Base-by-base conservation (phyloP, 2,329 filamentous ascomycete genomes). In the Didymella segeticola region DNA sequence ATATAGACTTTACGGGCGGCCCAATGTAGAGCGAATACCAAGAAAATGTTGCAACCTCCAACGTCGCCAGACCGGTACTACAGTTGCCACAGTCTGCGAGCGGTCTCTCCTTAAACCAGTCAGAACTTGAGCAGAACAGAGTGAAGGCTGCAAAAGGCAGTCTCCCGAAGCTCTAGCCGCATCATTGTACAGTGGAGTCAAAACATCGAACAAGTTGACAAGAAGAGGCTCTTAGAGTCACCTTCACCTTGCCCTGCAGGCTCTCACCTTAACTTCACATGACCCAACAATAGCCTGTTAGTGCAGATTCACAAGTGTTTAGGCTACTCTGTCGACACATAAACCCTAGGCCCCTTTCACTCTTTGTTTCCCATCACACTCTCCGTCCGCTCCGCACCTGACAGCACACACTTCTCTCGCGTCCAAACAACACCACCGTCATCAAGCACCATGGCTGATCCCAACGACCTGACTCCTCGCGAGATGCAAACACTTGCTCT, bases 1-100 rank as follows among this genome's bases (percentile, higher is more conserved):
- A 91, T 96, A 70, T 95, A 77, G 34, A 47, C 19, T 12, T 19
- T 20, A 7, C 14, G 3, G 11, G 10, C 7, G 20, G 25, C 15
- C 34, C 3, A 5, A n/a, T 5, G 9, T 2, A 23, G 19, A n/a
- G 19, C 19, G 19, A 22, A 22, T 22, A 14, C 20, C 22, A 37
- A 12, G 5, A 7, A 23, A 23, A 37, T 7, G 11, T 23, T 19
- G 14, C 33, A 9, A 6, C 4, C 10, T 20, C 15, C 9, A 30
- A 12, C 17, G 7, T 14, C 4, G 29, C 10, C 27, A 29, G 14
- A 6, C 5, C 10, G 3, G 5, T 11, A 4, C 27, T 6, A 29
- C 27, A 4, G 15, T n/a, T 15, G 8, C 4, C 29, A 5, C 29
- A 31, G n/a, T 8, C 14, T 15, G 8, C 29, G 14, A n/a, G n/a